Base-by-base conservation (phyloP, 108 stramenopile species). In the Skeletonema marinoi region DNA sequence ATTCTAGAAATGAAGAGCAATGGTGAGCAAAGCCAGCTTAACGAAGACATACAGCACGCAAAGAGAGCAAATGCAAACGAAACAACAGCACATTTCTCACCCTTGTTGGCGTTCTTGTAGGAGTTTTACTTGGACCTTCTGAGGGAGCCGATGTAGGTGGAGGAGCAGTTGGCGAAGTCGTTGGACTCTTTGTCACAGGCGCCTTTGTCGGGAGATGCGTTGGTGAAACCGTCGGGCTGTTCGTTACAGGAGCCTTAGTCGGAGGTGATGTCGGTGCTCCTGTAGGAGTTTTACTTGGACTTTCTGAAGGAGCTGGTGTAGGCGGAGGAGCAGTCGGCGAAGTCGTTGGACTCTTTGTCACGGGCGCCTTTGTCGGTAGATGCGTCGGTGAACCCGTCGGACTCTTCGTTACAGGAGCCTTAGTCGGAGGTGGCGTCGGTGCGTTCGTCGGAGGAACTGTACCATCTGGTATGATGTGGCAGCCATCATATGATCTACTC, bases 401-500 rank as follows among this genome's bases (percentile, higher is more conserved):
- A 6, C 54, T 56, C 6, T 56, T 25, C 0, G 54, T 21, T 56
- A 56, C 25, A 9, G 54, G 54, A 25, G 54, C 19, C 4, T 25
- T 1, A 3, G 54, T 56, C 1, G 54, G 54, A 25, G 21, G 25
- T 19, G 54, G 7, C 7, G 63, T 17, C 10, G 63, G 63, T 39
- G 63, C 4, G n/a, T 17, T 64, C 21, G 63, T 36, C 13, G 63
- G 63, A 7, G 63, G 33, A 4, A 4, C 63, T 16, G 63, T 3
- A 19, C 39, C 41, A 42, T 38, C 63, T 39, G 63, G 63, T 14
- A 64, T 42, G 39, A 42, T 42, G 63, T 39, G 36, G 63, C 63
- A 64, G 0, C 63, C 63, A 8, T 64, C 63, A 9, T 64, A 64
- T 0, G 63, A 10, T 10, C 29, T 39, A 6, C 41, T 64, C 6